phyloP scores from a whole-genome alignment of 2,329 filamentous ascomycete species.

The Coniochaeta hoffmannii region DNA sequence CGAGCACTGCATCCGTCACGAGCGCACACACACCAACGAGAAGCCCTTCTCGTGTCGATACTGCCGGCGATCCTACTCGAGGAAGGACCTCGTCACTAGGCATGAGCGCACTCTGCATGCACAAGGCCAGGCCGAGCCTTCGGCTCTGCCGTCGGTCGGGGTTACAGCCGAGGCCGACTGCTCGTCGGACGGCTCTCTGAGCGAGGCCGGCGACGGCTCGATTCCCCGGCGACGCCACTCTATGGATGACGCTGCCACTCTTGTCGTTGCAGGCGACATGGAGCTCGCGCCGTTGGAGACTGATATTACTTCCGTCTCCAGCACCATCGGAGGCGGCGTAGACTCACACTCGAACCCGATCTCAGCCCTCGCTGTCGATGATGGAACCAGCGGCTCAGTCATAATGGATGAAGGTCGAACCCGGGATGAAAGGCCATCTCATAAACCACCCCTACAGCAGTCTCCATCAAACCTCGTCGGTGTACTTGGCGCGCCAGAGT shows the following conservation, averaged over 20 bases:
- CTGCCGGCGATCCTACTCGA: neutral
- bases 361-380: neutral
- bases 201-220: neutral
- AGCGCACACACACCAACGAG: neutral
- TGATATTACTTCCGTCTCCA: neutral
- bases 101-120: slow-evolving; percentile 2
- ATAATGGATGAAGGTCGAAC: too few relatives aligned
- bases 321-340: neutral
- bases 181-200: neutral
- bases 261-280: neutral
- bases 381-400: neutral
- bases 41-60: slow-evolving; percentile 1
- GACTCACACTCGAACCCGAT: neutral
- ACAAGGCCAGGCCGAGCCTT: slow-evolving; percentile 1
- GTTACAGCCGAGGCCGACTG: neutral
- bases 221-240: neutral
- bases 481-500: neutral
- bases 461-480: neutral
- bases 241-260: neutral
- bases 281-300: neutral
- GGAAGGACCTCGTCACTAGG: neutral
- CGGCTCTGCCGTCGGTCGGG: neutral
- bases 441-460: too few relatives aligned
- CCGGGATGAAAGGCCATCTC: too few relatives aligned
- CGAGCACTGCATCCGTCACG: neutral